These are phyloP conservation scores for Malania oleifera DNA, from an alignment of 164 flowering plant genomes.

Conservation along the genomic window DNA sequence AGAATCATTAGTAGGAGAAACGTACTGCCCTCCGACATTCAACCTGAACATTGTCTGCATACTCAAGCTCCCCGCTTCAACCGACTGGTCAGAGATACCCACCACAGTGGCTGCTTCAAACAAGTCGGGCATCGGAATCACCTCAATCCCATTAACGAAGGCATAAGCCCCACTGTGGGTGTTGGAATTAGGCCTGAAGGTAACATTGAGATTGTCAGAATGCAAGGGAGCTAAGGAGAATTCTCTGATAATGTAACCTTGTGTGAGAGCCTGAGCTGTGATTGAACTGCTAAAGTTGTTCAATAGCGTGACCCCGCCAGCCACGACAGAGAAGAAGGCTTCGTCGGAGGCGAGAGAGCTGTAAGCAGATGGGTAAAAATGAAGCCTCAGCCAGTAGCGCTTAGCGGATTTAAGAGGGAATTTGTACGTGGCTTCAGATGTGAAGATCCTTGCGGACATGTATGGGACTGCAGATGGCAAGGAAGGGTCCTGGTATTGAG, in stretches of 20 bases:
- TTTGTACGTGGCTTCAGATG: constrained; percentile 31
- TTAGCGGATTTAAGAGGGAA: constrained; percentile 25
- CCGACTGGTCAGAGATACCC: constrained; percentile 30
- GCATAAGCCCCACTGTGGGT: constrained; percentile 39
- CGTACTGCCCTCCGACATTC: constrained; percentile 76
- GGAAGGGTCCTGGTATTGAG: constrained; percentile 54
- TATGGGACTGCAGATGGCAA: constrained; percentile 60
- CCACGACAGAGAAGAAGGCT: constrained; percentile 45
- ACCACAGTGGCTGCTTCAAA: constrained; percentile 40
- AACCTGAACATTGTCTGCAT: constrained; percentile 66
- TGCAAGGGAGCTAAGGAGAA: constrained; percentile 29
- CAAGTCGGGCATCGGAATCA: constrained; percentile 49
- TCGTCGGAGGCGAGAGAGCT: constrained; percentile 25
- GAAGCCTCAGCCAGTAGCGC: constrained; percentile 47
- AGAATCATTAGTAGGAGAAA: constrained; percentile 56
- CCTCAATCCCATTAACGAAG: constrained; percentile 77
- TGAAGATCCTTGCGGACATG: constrained; percentile 60
- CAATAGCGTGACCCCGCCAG: constrained; percentile 44
- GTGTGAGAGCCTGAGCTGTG: constrained; percentile 67
- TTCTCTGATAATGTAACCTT: constrained; percentile 59
- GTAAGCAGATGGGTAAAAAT: constrained; percentile 77
- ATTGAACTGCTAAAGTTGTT: constrained; percentile 69
- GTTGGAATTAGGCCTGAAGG: constrained; percentile 45
- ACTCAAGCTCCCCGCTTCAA: constrained; percentile 20
- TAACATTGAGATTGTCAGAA: constrained; percentile 26